These are phyloP conservation scores for Ogataea populi-albae DNA, from an alignment of 805 yeast species.

Conservation along the genomic window DNA sequence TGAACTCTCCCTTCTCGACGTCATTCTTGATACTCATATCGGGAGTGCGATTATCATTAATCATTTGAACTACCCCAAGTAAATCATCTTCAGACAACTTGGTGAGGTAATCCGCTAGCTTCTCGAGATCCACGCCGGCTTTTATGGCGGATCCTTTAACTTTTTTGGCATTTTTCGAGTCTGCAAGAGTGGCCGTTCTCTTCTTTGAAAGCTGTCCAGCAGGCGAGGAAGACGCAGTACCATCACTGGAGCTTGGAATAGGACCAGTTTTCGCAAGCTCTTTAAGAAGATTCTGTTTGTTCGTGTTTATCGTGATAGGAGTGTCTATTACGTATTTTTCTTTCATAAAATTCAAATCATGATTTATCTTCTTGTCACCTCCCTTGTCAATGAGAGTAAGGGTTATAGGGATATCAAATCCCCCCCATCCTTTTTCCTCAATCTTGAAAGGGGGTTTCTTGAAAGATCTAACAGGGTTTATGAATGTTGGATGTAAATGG, in stretches of 20 bases:
- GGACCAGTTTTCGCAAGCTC: slow-evolving; percentile 80
- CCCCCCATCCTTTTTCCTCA: slow-evolving; percentile 98
- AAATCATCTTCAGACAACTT: slow-evolving; percentile 89
- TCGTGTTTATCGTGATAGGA: slow-evolving; percentile 68
- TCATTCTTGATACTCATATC: slow-evolving; percentile 96
- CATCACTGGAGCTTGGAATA: slow-evolving; percentile 46
- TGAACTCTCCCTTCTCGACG: slow-evolving; percentile 94
- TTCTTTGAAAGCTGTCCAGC: slow-evolving; percentile 6
- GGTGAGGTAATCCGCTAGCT: slow-evolving; percentile 84
- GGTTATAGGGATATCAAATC: slow-evolving; percentile 82
- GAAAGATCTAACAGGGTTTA: slow-evolving; percentile 78
- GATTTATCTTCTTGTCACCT: slow-evolving; percentile 83
- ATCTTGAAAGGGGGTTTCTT: slow-evolving; percentile 83
- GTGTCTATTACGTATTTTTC: slow-evolving; percentile 79
- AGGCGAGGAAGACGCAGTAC: slow-evolving; percentile 13
- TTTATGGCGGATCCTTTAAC: slow-evolving; percentile 57
- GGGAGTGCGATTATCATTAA: slow-evolving; percentile 89
- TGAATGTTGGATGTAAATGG: slow-evolving; percentile 91
- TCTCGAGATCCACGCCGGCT: slow-evolving; percentile 83
- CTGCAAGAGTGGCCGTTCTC: slow-evolving; percentile 20
- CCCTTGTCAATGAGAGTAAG: slow-evolving; percentile 77
- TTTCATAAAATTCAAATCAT: slow-evolving; percentile 83
- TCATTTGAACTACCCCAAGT: slow-evolving; percentile 95
- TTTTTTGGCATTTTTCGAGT: slow-evolving; percentile 46
- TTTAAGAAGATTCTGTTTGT: slow-evolving; percentile 67